Percentiles rank a stretch among this genome's conserved stretches.
These are phyloP conservation scores for Cystobasidiaceae sp. DNA, from an alignment of 1,284 basidiomycete genomes.

Conservation along the genomic window DNA sequence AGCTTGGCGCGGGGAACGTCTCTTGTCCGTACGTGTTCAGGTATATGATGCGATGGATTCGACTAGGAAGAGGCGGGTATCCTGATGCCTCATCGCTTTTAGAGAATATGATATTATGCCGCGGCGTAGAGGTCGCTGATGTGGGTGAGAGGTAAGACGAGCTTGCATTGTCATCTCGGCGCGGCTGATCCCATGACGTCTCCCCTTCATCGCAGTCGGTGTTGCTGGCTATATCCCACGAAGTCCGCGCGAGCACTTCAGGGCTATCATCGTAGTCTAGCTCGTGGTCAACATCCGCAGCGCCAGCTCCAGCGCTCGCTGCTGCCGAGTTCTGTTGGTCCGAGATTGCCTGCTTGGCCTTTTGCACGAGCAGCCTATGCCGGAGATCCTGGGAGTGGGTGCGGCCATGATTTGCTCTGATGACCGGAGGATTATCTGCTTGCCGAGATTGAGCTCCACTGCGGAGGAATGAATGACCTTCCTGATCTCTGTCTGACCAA, in stretches of 20 bases:
- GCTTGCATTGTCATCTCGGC: not conserved
- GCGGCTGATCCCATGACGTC: slow-evolving; percentile 24
- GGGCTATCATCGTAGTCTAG: slow-evolving; percentile 21
- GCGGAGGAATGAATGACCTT: not conserved
- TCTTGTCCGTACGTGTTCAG: slow-evolving; percentile 83
- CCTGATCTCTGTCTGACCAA: slow-evolving; percentile 29
- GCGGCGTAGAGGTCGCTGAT: not conserved
- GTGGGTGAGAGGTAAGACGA: not conserved
- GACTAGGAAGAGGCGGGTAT: slow-evolving; percentile 39
- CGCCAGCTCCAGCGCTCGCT: too few species aligned
- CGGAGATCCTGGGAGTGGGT: slow-evolving; percentile 2
- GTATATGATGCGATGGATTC: slow-evolving; percentile 67
- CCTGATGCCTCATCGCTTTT: slow-evolving; percentile 51
- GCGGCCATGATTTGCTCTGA: not conserved
- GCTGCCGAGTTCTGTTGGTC: not conserved
- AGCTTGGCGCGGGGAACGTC: slow-evolving; percentile 37
- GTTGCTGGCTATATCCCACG: slow-evolving; percentile 10
- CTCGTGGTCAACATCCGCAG: not conserved
- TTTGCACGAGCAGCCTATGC: slow-evolving; percentile 9
- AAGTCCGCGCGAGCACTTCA: slow-evolving; percentile 12
- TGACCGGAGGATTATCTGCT: not conserved
- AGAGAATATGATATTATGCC: slow-evolving; percentile 64
- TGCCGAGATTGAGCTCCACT: slow-evolving; percentile 6
- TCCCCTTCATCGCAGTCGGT: slow-evolving; percentile 25
- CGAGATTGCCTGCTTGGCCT: slow-evolving; percentile 5